Evolutionary conservation across 2,329 filamentous ascomycete genomes (phyloP), one percentile per base, ranked within the genome.

Genomic region (Nemania sp.): DNA sequence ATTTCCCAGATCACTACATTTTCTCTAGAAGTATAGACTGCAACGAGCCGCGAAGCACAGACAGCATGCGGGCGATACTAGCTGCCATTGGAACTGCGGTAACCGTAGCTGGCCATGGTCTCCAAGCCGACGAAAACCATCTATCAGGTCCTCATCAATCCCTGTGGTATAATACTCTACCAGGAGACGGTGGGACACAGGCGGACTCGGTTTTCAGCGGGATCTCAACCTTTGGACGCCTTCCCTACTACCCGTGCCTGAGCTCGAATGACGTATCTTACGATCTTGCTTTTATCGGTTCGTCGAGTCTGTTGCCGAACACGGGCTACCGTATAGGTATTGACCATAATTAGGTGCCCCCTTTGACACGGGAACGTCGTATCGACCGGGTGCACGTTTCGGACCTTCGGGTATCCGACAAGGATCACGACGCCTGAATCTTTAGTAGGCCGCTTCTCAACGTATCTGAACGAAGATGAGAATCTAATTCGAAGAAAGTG

Each of bases 141-240:
- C 75, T 88, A 44, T 73, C 80, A 23, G 90, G 90, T 0, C 90
- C 90, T 36, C 87, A 86, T 64, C 78, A 89, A 69, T 80, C 83
- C 23, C 69, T 94, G 40, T 95, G 90, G 90, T 95, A 93, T 72
- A 93, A 90, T 70, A 85, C 77, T 1, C 75, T 95, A 5, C 90
- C 90, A 3, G 90, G 90, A 30, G 90, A 94, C 72, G 90, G 90
- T 22, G 90, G 90, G 51, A 94, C 84, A 33, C 89, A 94, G 87
- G 90, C 90, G 55, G 90, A 95, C 70, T 91, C 89, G 0, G 89
- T 94, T 53, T 95, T 94, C 73, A 93, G 89, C 1, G 90, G 90
- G 23, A 94, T 95, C 66, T 89, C 88, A 1, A 95, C 90, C 6
- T 94, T 94, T 68, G 90, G 89, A 9, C 85, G 89, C 45, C 75